Percentiles rank a stretch among this genome's conserved stretches.
These are phyloP conservation scores for Sugiyamaella japonica DNA, from an alignment of 1,139 yeast species.

Conservation along the genomic window DNA sequence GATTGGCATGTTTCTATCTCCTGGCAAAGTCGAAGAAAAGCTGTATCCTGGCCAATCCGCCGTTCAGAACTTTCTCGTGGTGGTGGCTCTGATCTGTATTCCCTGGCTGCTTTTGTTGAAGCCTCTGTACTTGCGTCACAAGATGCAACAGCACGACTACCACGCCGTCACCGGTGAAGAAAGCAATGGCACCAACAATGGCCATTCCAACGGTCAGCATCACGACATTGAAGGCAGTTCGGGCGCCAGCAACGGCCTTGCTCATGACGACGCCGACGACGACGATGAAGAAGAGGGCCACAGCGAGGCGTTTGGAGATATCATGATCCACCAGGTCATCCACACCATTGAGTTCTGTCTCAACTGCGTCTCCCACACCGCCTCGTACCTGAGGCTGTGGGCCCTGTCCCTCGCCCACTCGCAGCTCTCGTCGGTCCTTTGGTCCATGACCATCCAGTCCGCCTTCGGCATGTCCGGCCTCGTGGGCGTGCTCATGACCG, in stretches of 20 bases:
- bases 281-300: slow-evolving; percentile 39
- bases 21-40: slow-evolving; percentile 82
- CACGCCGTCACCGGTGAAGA: slow-evolving; percentile 34
- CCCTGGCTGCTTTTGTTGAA: slow-evolving; percentile 91
- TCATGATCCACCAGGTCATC: slow-evolving; percentile 95
- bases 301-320: slow-evolving; percentile 76
- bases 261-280: slow-evolving; percentile 36
- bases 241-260: slow-evolving; percentile 16
- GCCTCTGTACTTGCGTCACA: slow-evolving; percentile 69
- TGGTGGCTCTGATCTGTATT: slow-evolving; percentile 82
- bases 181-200: slow-evolving; percentile 28
- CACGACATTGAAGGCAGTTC: slow-evolving; percentile 28
- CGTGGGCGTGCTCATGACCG: slow-evolving; percentile 69
- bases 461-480: slow-evolving; percentile 77
- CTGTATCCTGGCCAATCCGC: slow-evolving; percentile 81
- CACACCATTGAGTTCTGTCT: slow-evolving; percentile 98
- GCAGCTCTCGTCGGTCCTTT: slow-evolving; percentile 87
- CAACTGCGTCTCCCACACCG: slow-evolving; percentile 97
- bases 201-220: neutral
- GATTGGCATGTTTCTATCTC: slow-evolving; percentile 92
- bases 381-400: slow-evolving; percentile 95
- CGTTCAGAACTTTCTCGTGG: slow-evolving; percentile 71
- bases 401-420: slow-evolving; percentile 97
- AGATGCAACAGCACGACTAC: slow-evolving; percentile 41
- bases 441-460: slow-evolving; percentile 91